A percentile compares a stretch with the other conserved stretches of the same genome.
These are phyloP conservation scores for Lumnitzera littorea DNA, from an alignment of 345 rosid genomes.

Conservation along the genomic window DNA sequence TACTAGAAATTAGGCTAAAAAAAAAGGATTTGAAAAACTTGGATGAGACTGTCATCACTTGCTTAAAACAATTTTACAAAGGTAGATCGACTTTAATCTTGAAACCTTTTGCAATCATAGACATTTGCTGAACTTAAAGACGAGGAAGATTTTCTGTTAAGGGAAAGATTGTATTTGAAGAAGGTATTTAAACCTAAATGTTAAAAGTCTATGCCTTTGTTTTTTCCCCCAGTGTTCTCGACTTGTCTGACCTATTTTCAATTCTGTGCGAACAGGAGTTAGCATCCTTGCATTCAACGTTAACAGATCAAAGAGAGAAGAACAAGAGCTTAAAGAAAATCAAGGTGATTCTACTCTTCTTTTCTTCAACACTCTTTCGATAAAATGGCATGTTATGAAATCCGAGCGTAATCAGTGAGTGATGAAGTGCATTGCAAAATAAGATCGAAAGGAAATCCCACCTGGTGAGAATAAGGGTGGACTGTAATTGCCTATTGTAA, in stretches of 20 bases:
- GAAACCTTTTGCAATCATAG: slow-evolving; percentile 23
- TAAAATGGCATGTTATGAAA: no score
- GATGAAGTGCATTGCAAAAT: no score
- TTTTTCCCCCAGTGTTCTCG: neutral
- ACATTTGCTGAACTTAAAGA: slow-evolving; percentile 68
- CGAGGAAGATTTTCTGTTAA: slow-evolving; percentile 50
- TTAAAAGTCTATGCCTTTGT: neutral
- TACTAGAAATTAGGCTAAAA: no score
- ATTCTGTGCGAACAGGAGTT: slow-evolving; percentile 44
- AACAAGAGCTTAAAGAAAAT: slow-evolving; percentile 68
- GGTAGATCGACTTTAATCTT: neutral
- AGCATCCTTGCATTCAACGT: slow-evolving; percentile 41
- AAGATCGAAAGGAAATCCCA: no score
- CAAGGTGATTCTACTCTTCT: slow-evolving; percentile 36
- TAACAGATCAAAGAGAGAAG: slow-evolving; percentile 30
- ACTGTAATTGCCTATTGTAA: no score
- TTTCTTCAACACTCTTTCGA: neutral
- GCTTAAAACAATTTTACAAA: neutral
- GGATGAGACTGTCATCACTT: no score
- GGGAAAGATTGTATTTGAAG: slow-evolving; percentile 46
- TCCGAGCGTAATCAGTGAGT: no score
- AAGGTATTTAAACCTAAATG: slow-evolving; percentile 24
- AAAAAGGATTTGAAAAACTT: no score
- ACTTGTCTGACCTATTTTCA: neutral
- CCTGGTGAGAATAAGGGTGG: no score